These are phyloP conservation scores for Fusarium verrucosum DNA, from an alignment of 2,329 filamentous ascomycete genomes.

Conservation along the genomic window DNA sequence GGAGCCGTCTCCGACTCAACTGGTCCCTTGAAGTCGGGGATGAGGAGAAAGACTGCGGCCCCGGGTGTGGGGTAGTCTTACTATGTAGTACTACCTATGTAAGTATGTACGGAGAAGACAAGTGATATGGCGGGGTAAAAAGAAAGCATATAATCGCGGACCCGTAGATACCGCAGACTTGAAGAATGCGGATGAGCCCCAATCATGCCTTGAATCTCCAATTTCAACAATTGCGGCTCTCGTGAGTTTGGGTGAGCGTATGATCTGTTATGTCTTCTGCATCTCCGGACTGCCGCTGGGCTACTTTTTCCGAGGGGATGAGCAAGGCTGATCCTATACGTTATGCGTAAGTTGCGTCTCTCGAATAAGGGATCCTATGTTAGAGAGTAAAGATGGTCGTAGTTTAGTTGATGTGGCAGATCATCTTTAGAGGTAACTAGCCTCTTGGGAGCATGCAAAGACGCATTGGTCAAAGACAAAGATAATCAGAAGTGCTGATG, in stretches of 20 bases:
- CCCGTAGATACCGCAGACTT: slow-evolving; percentile 22
- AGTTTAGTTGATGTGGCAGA: neutral
- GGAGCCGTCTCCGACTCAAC: slow-evolving; percentile 26
- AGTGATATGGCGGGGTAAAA: slow-evolving; percentile 35
- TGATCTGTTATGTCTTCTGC: slow-evolving; percentile 25
- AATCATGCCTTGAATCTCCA: slow-evolving; percentile 14
- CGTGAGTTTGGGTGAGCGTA: slow-evolving; percentile 17
- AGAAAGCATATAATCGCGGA: slow-evolving; percentile 32
- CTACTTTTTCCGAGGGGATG: neutral
- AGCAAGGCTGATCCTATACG: slow-evolving; percentile 16
- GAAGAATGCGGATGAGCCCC: slow-evolving; percentile 4
- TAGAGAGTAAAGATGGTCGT: neutral
- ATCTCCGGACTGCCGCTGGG: slow-evolving; percentile 2
- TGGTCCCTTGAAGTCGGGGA: slow-evolving; percentile 27
- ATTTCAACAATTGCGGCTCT: slow-evolving; percentile 40
- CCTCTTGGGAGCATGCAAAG: neutral
- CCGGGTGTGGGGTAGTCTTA: slow-evolving; percentile 37
- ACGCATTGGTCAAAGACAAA: neutral
- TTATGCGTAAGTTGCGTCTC: slow-evolving; percentile 5
- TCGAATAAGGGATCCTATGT: slow-evolving; percentile 5
- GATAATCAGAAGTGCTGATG: neutral
- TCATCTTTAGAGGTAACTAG: neutral
- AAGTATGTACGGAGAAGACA: slow-evolving; percentile 13
- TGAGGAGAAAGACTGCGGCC: slow-evolving; percentile 35
- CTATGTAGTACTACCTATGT: no score